A percentile compares a stretch with the other conserved stretches of the same genome.
phyloP scores from a whole-genome alignment of 2,329 filamentous ascomycete genomes.

The Cladosporium sp. region DNA sequence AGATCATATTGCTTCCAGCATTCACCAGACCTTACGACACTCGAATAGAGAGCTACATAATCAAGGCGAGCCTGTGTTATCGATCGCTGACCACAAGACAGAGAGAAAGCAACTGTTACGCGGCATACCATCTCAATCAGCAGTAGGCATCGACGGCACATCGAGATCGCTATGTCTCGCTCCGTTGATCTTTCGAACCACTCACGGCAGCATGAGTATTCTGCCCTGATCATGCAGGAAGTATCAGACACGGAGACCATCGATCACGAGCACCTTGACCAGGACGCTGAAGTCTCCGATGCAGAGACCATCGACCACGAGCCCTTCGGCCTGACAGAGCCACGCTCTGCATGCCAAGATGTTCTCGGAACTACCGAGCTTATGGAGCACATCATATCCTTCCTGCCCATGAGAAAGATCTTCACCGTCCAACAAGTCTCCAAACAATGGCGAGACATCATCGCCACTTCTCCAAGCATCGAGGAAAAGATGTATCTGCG shows the following conservation, averaged over 20 bases:
- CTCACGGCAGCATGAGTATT: background rate
- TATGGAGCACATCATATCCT: background rate
- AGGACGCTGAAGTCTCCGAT: background rate
- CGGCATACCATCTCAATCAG: no score
- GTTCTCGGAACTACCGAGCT: background rate
- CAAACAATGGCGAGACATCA: background rate
- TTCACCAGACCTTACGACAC: background rate
- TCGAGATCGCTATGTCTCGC: background rate
- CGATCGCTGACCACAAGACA: background rate
- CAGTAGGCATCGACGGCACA: background rate
- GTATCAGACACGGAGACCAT: background rate
- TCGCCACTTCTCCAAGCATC: background rate
- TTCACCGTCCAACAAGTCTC: background rate
- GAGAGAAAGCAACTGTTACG: background rate
- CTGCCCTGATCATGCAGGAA: background rate
- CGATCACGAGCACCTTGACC: background rate
- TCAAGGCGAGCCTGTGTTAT: background rate
- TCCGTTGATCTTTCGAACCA: background rate
- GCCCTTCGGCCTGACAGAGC: background rate
- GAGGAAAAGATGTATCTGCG: background rate
- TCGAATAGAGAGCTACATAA: background rate
- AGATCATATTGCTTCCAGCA: background rate
- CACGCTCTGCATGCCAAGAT: background rate
- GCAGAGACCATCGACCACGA: background rate
- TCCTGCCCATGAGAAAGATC: background rate